These are phyloP conservation scores for Cephalotrichum gorgonifer DNA, from an alignment of 2,329 filamentous ascomycete species.

Conservation along the genomic window DNA sequence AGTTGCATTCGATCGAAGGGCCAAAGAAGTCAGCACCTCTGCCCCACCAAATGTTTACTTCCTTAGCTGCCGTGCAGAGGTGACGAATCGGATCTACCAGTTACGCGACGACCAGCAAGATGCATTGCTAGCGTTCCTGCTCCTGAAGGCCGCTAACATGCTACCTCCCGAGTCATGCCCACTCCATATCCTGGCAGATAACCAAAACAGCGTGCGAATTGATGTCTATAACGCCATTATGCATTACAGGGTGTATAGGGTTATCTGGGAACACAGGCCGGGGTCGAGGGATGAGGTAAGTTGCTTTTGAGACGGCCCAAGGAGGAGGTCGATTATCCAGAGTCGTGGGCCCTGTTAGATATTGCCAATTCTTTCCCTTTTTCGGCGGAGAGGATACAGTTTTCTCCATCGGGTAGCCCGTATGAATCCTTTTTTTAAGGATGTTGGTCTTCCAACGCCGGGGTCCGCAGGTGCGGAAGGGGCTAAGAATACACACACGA, in stretches of 20 bases:
- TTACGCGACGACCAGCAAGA: conserved; percentile 6
- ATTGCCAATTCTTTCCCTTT: too few species aligned
- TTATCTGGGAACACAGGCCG: background rate
- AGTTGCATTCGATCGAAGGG: conserved; percentile 14
- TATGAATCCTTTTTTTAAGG: too few species aligned
- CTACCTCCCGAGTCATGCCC: background rate
- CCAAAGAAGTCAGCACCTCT: background rate
- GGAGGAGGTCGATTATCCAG: too few species aligned
- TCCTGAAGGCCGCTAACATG: background rate
- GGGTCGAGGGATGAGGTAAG: background rate
- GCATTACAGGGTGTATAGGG: background rate
- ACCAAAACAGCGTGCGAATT: background rate
- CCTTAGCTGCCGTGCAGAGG: conserved; percentile 9
- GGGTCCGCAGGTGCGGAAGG: too few species aligned
- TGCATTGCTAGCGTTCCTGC: background rate
- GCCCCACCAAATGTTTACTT: conserved; percentile 11
- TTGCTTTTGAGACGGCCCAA: too few species aligned
- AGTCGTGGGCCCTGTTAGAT: too few species aligned
- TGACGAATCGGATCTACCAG: conserved; percentile 14
- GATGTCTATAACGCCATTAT: background rate
- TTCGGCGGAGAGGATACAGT: too few species aligned
- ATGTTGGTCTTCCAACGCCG: too few species aligned
- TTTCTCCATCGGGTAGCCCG: too few species aligned
- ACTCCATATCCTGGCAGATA: background rate
- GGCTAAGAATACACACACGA: too few species aligned